Evolutionary conservation across 306 rosid genomes (phyloP), one percentile per base, ranked within the genome.

Genomic region (Prunus campanulata): DNA sequence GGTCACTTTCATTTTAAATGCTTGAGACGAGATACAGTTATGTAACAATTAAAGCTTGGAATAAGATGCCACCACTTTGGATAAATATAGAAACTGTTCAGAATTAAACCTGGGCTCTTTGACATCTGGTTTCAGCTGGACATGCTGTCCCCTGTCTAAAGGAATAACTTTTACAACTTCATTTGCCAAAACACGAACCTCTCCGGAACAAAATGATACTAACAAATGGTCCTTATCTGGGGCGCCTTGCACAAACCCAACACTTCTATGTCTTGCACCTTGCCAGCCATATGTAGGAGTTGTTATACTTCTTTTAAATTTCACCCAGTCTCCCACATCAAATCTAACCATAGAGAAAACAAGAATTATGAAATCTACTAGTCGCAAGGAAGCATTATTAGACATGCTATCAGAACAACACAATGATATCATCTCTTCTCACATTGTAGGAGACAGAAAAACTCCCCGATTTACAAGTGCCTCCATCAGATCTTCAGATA

Each of bases 101-200:
- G 76, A 80, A 79, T 24, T 80, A 79, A 69, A 92, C 97, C 93
- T 95, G 68, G 99, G 97, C 83, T 95, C 99, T 84, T 86, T 87
- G 56, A 95, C 91, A 81, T 89, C 97, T 47, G 79, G 88, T 82
- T 89, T 95, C 62, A 95, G 90, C 80, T 92, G 96, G 57, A 95
- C 99, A 74, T 92, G 99, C 49, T 95, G 99, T 56, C 97, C 99
- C 86, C 97, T 87, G 82, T 95, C 99, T 61, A 95, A 78, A 42
- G 99, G 99, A 85, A 89, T 86, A 71, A 95, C 92, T 87, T 95
- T 95, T 79, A 92, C 82, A 87, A 95, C 97, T 81, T 95, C 99
- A 76, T 76, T 86, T 46, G 87, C 88, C 68, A 88, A 82, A 84
- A 95, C 97, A 81, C 78, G 93, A 46, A 81, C 96, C 81, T 95